Base-by-base conservation (phyloP, 2,329 filamentous ascomycete genomes). In the Verticillium nonalfalfae region DNA sequence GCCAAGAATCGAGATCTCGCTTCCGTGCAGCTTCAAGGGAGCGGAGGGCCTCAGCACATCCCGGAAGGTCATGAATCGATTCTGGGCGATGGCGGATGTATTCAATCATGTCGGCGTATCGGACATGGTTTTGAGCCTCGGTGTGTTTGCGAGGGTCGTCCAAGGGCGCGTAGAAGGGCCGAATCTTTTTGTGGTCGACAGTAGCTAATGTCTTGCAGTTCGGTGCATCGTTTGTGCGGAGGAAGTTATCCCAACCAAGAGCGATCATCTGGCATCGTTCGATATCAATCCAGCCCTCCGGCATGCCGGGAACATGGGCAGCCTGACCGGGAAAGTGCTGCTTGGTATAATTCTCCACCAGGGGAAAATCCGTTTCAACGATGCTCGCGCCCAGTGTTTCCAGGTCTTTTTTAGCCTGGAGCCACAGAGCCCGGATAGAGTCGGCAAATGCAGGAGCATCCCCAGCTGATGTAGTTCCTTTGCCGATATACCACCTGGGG, bases 401-500 rank as follows among this genome's bases (percentile, higher is more conserved):
- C 5, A 82, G 70, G 14, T 74, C 68, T 11, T 64, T 62, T 1
- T 70, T 67, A 0, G 78, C 74, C 6, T 65, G 59, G 14, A 74
- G 59, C 75, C 71, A 69, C 1, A 73, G 64, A 14, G 64, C 61
- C n/a, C 66, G 59, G 15, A 70, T 67, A 2, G 63, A 59, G 6
- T 66, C 52, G 21, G 39, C 45, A 26, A 40, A 58, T 14, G 21
- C 45, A 10, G 45, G 36, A 40, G 18, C 35, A 5, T 14, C 60
- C 15, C 66, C 62, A n/a, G 60, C 56, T 2, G 15, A 11, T 7
- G 39, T 15, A 2, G 57, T 33, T 60, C 69, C 60, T 13, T 73
- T 73, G 7, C 80, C 80, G 34, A 83, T 75, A 65, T 79, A 85
- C 74, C 83, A 81, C 14, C 73, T 75, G 0, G 81, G 82, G 0